Evolutionary conservation across 495 filamentous ascomycete species (phyloP), one percentile per base, ranked within the genome.

Genomic region (Penicillium egyptiacum): DNA sequence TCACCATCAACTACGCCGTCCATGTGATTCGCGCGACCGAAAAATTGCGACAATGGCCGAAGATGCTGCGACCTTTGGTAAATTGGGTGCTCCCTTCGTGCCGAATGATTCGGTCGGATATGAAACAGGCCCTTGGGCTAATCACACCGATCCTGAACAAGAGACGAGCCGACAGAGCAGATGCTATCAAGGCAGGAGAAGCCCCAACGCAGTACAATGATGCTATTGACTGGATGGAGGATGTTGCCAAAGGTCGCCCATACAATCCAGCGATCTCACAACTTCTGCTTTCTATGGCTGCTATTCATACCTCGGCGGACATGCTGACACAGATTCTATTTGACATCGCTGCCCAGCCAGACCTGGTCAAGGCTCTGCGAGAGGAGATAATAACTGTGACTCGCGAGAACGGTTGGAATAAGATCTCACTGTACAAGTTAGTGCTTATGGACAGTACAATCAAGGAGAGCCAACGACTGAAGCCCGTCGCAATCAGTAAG

Each of bases 291-390:
- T 60, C 63, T 1, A 11, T 70, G 25, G 71, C 65, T 7, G 66
- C 67, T 4, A 69, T 74, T 16, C 68, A 72, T 40, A 73, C 70
- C 6, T 70, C 69, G 0, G 43, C 61, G 4, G 60, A 63, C n/a
- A 17, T 65, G 50, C 11, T 66, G 10, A 66, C 64, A 2, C 57
- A 71, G 22, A 60, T 63, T 7, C 19, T 74, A 7, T 66, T 52
- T 33, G 66, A 73, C 35, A 16, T 75, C n/a, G 44, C 33, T 31
- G 39, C 23, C 6, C 49, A 62, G 5, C 56, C 58, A 2, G 63
- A 66, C 4, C 37, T 68, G 10, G 22, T 53, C 17, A 2, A 17
- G 20, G 39, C n/a, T n/a, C 16, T 71, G 14, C 50, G 67, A 6
- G 55, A 70, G 1, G 69, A 75, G 39, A 45, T 69, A 5, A 44